Conservation (phyloP, 1,284 basidiomycete genomes). For the Meira nashicola region DNA sequence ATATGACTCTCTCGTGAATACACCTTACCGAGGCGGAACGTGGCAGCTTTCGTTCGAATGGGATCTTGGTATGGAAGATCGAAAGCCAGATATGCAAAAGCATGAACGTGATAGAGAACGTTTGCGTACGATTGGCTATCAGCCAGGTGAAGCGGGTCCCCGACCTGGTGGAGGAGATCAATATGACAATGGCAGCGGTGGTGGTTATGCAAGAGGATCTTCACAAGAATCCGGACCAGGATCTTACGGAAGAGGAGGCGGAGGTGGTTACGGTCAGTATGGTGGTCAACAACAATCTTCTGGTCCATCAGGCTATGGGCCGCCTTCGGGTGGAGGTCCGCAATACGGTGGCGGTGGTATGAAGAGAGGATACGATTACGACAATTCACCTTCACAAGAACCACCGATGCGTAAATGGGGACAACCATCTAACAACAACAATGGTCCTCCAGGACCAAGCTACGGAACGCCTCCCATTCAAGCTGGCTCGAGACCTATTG, state of each 20-base stretch:
- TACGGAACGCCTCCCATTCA: background rate
- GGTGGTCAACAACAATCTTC: background rate
- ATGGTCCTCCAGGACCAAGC: constrained; percentile 6
- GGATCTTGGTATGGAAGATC: constrained; percentile 58
- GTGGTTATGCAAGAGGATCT: background rate
- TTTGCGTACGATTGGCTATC: background rate
- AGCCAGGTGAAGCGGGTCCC: background rate
- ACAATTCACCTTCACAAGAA: background rate
- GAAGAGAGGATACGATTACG: constrained; percentile 1
- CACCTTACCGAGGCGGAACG: constrained; percentile 74
- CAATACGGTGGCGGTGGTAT: background rate
- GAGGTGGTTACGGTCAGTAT: background rate
- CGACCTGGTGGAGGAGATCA: background rate
- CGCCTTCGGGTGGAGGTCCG: background rate
- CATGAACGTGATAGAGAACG: background rate
- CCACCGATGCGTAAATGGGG: constrained; percentile 10
- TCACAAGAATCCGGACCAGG: background rate
- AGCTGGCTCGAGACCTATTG: background rate
- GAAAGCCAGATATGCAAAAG: background rate
- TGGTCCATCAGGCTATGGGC: background rate
- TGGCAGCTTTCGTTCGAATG: constrained; percentile 85
- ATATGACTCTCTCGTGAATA: constrained; percentile 70
- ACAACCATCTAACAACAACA: background rate
- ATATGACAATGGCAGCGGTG: background rate
- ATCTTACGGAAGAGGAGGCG: too few species aligned